phyloP scores from a whole-genome alignment of 2,329 filamentous ascomycete genomes.

The Aspergillus nomiae region DNA sequence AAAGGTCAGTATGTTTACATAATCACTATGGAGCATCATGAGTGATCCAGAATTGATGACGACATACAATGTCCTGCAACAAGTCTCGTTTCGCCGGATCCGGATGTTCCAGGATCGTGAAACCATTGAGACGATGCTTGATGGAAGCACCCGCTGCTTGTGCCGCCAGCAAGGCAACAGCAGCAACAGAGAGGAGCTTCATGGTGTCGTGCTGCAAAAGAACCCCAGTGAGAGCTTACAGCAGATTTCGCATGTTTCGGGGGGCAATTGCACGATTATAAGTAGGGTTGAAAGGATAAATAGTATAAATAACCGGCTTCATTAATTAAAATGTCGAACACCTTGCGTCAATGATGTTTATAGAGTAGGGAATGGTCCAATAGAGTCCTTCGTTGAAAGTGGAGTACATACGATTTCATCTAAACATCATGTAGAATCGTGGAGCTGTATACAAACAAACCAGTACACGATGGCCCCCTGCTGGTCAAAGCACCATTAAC shows the following conservation, averaged over 20 bases:
- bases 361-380: neutral
- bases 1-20: neutral
- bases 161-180: slow-evolving; percentile 43
- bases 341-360: neutral
- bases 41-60: neutral
- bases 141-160: slow-evolving; percentile 52
- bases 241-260: neutral
- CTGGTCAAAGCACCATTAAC: neutral
- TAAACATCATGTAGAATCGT: slow-evolving; percentile 2
- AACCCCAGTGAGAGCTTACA: neutral
- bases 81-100: slow-evolving; percentile 48
- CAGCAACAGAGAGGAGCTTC: slow-evolving; percentile 40
- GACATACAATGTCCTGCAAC: slow-evolving; percentile 42
- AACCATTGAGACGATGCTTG: slow-evolving; percentile 52
- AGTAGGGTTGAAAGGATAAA: neutral
- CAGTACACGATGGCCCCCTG: neutral
- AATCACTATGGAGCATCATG: neutral
- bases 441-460: neutral
- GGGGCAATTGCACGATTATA: neutral
- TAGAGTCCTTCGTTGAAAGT: neutral
- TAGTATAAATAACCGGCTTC: neutral
- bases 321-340: neutral
- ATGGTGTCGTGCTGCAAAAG: slow-evolving; percentile 27
- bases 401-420: neutral
- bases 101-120: slow-evolving; percentile 46